Base-by-base conservation (phyloP, 2,329 filamentous ascomycete genomes). In the Gaeumannomyces tritici region DNA sequence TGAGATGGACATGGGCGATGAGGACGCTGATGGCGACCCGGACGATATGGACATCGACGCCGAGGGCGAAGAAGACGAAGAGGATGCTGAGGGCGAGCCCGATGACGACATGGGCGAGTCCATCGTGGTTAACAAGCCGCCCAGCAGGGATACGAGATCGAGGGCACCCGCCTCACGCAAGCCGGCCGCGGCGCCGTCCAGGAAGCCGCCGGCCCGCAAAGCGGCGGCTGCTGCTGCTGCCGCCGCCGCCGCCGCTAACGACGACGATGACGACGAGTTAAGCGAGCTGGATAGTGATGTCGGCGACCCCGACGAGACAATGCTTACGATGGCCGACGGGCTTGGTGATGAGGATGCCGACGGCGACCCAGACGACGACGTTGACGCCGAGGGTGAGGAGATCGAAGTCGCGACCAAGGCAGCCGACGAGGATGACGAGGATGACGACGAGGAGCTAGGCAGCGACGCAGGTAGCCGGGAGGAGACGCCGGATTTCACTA, bases 201-300 rank as follows among this genome's bases (percentile, higher is more conserved):
- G 58, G 31, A 60, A 60, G 26, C 42, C 58, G 11, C 26, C 58
- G 21, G 28, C 59, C 2, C 28, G 31, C 5, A 61, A 51, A 26
- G 56, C 24, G 4, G 33, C 59, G 3, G 28, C 59, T 1, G 60
- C 60, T 47, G 54, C 55, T n/a, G 60, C 35, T 11, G 60, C 35
- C 21, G 54, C 31, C 55, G 60, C 33, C 21, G 60, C 29, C 21
- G 47, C 24, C 8, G 79, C 81, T 27, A 79, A 80, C 26, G 79
- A 80, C 55, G 79, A 80, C n/a, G 80, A 82, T 12, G 82, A 83
- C 55, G 81, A 84, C 55, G 81, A 84, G 65, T 76, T 84, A 5
- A 84, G 81, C 65, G 82, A 84, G 55, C 74, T 82, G 11, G 80
- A 83, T 57, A 83, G 80, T 65, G 80, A 84, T 24, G 74, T 72